A percentile compares a stretch with the other conserved stretches of the same genome.
Conservation (phyloP, 768 basidiomycete species). For the Atractiella rhizophila region DNA sequence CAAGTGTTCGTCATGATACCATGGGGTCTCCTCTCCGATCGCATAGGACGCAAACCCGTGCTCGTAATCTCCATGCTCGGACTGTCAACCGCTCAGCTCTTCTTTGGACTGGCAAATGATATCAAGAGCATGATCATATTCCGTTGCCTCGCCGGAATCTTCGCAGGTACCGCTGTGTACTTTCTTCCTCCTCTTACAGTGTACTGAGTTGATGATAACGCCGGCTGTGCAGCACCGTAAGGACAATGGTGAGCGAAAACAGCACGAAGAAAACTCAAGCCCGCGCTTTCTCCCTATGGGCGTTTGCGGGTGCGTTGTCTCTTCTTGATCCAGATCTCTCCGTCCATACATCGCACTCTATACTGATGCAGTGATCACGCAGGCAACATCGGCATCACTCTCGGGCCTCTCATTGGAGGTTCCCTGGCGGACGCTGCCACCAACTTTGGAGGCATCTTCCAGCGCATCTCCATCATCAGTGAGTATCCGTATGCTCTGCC, state of each 20-base stretch:
- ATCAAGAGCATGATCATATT: constrained; percentile 10
- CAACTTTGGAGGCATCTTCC: constrained; percentile 5
- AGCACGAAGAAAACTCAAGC: constrained; percentile 8
- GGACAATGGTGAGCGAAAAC: constrained; percentile 12
- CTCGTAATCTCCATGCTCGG: constrained; percentile 6
- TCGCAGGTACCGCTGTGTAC: constrained; percentile 8
- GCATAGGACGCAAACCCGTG: constrained; percentile 8
- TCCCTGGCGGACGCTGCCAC: constrained; percentile 6
- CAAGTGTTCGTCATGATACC: constrained; percentile 7
- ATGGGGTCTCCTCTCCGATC: constrained; percentile 7
- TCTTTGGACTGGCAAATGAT: constrained; percentile 6
- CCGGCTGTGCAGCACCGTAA: neutral
- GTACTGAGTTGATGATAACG: neutral
- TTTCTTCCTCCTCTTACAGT: neutral
- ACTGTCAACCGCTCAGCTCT: neutral
- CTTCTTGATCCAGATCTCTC: too few species aligned
- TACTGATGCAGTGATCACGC: too few species aligned
- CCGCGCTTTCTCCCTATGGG: constrained; percentile 8
- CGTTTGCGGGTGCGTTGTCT: too few species aligned
- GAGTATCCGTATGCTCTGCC: constrained; percentile 11
- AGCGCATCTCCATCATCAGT: constrained; percentile 2
- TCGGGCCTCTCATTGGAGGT: constrained; percentile 6
- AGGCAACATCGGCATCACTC: constrained; percentile 7
- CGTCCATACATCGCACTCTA: too few species aligned
- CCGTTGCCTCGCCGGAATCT: constrained; percentile 6